phyloP scores from a whole-genome alignment of 2,329 filamentous ascomycete species.

The Metarhizium sp. region DNA sequence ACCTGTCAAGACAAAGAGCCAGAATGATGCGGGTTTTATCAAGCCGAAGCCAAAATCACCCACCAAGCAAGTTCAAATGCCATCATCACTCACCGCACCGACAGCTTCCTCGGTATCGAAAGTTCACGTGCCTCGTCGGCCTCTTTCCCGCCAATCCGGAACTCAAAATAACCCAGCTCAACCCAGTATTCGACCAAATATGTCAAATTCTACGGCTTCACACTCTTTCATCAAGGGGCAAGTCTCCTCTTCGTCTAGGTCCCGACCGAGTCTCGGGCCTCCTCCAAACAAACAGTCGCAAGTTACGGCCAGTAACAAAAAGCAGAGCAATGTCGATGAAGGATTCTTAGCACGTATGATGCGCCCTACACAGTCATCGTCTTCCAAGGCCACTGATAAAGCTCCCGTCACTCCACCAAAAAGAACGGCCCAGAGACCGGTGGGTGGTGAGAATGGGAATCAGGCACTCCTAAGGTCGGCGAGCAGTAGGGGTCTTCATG shows the following conservation, averaged over 20 bases:
- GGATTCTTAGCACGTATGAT: conserved; percentile 75
- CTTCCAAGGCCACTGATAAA: conserved; percentile 60
- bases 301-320: conserved; percentile 13
- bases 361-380: conserved; percentile 62
- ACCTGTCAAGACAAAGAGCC: conserved; percentile 29
- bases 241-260: conserved; percentile 32
- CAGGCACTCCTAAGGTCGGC: not conserved
- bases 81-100: conserved; percentile 58
- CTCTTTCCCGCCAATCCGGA: conserved; percentile 19
- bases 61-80: conserved; percentile 57
- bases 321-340: conserved; percentile 52
- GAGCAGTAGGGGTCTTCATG: not conserved
- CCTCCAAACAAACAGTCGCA: conserved; percentile 42
- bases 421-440: conserved; percentile 19
- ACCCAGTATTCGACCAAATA: conserved; percentile 10
- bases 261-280: conserved; percentile 45
- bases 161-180: conserved; percentile 21
- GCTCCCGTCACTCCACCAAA: conserved; percentile 38
- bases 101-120: conserved; percentile 63
- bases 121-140: conserved; percentile 19
- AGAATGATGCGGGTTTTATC: conserved; percentile 32
- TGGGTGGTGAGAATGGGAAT: not conserved
- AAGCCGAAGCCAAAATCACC: conserved; percentile 59
- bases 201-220: conserved; percentile 8
- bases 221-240: conserved; percentile 31